Base-by-base conservation (phyloP, 2,329 filamentous ascomycete species). In the Colletotrichum trifolii region DNA sequence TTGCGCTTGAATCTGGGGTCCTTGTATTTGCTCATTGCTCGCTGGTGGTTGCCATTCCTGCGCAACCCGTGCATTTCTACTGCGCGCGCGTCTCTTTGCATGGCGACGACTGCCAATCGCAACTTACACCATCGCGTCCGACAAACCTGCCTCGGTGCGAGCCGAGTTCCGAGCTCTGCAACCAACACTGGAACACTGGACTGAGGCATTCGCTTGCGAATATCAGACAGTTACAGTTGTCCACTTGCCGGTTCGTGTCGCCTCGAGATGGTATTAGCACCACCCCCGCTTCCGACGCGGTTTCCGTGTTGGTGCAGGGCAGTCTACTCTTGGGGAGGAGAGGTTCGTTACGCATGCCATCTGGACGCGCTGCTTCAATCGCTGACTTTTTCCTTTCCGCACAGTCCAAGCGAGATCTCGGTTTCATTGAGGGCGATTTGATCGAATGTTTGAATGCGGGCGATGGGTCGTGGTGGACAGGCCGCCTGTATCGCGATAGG, bases 391-490 rank as follows among this genome's bases (percentile, higher is more conserved):
- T 59, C 15, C 67, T 17, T 54, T 33, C 25, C 25, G 25, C 25
- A 11, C 65, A 91, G 89, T 95, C 91, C 33, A 97, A 97, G 82
- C 89, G 91, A 77, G 96, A 99, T 76, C 85, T 99, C 63, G 96
- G 96, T 13, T 99, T 99, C 78, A 91, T 99, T 71, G 96, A 99
- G 78, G 96, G 96, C 69, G 96, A 99, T 79, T 80, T 99, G 70
- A 99, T 99, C 76, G 96, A 99, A 86, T 97, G 95, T 74, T 85
- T 99, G 57, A 99, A 99, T 77, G 96, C 96, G 17, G 96, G 96
- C 68, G 96, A 99, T 80, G 96, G 96, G 56, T 94, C 93, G 50
- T 99, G 96, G 96, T 99, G 96, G 96, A 97, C 94, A 80, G 96
- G 96, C 52, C 89, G 95, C 68, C 81, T 99, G 74, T 92, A 90